Base-by-base conservation (phyloP, 495 filamentous ascomycete genomes). In the Penicillium subrubescens region DNA sequence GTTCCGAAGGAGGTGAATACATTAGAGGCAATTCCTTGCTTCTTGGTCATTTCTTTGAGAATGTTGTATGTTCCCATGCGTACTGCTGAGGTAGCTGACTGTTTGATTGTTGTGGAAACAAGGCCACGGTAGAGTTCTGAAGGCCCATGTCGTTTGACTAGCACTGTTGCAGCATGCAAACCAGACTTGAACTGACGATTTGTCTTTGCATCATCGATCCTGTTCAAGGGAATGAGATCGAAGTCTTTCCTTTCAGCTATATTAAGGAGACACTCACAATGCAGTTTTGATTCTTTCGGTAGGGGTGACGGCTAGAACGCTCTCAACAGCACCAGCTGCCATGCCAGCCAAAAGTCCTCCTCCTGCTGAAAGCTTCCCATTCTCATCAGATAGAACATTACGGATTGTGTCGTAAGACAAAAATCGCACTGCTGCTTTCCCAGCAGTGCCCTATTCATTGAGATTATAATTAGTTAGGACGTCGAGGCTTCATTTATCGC, bases 261-360 rank as follows among this genome's bases (percentile, higher is more conserved):
- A 23, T 33, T 5, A 21, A 14, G 15, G 17, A 17, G 14, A 54
- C 21, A 69, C 67, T 10, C n/a, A 77, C 65, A 90, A 67, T 3
- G 88, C 88, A 0, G 88, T 90, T 67, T 91, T 91, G 69, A 91
- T 85, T 53, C 87, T 77, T 71, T 90, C 88, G 0, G 84, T 87
- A 0, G 88, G 88, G 25, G 88, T 90, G 3, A 91, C 88, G 21
- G 86, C 83, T 8, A 79, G 72, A 2, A 89, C 75, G 52, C 81
- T 85, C 8, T 87, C 88, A 0, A 86, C 80, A 2, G 86, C 79
- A 4, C 88, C 88, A 8, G 86, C 82, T 2, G 76, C 68, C 87
- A 90, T 89, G 15, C 88, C 88, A 6, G 87, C 84, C 1, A 83
- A 68, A 43, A 91, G 80, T 27, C 86, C 88, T 5, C 83, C 76